Conservation (phyloP, 192 early-diverging fungal species). For the Piromyces finnis region DNA sequence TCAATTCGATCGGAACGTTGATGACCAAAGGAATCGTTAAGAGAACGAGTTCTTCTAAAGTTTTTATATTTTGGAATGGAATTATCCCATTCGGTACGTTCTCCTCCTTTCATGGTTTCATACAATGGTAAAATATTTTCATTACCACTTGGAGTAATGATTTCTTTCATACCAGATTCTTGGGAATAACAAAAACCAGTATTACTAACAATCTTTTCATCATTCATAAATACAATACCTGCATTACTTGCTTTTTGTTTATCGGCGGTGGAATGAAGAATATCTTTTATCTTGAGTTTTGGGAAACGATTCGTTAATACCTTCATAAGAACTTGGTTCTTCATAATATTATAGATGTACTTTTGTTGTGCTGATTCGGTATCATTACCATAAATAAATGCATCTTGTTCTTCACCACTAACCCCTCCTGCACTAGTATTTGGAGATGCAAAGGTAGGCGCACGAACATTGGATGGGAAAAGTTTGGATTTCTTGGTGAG, state of each 20-base stretch:
- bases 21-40: neutral
- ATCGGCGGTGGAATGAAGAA: neutral
- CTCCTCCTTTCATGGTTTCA: neutral
- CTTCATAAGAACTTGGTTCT: neutral
- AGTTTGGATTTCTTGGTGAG: neutral
- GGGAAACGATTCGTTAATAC: neutral
- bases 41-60: neutral
- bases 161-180: neutral
- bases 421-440: neutral
- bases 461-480: neutral
- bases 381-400: neutral
- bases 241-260: neutral
- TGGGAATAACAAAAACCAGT: neutral
- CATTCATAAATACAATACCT: neutral
- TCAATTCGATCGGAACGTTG: neutral
- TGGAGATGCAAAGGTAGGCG: neutral
- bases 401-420: neutral
- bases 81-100: neutral
- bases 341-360: neutral
- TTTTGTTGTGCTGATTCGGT: neutral
- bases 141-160: neutral
- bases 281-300: neutral
- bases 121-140: neutral
- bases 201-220: neutral
- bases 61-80: neutral